These are phyloP conservation scores for Globisporangium barbulae DNA, from an alignment of 352 stramenopile genomes.

Conservation along the genomic window DNA sequence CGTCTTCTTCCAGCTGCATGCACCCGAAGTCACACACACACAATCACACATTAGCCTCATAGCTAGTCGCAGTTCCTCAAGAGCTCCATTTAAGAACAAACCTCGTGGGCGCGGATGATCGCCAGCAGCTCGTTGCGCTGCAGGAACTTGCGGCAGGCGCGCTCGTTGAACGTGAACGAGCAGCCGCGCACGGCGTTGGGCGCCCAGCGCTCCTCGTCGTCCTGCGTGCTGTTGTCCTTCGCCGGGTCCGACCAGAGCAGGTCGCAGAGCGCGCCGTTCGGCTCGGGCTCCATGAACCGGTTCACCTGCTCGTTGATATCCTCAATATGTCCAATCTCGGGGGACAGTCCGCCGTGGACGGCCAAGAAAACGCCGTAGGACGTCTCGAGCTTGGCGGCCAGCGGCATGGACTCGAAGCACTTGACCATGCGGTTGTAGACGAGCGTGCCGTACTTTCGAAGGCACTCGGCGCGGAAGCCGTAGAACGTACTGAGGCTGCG, in stretches of 20 bases:
- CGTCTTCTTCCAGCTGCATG: conserved; percentile 56
- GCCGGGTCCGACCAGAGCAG: conserved; percentile 99
- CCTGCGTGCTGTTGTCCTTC: conserved; percentile 54
- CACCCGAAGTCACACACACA: neutral
- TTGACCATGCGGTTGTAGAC: conserved; percentile 83
- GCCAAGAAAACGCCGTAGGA: conserved; percentile 57
- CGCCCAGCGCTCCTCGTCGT: conserved; percentile 43
- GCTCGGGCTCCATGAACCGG: conserved; percentile 77
- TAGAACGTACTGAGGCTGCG: conserved; percentile 99
- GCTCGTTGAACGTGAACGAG: conserved; percentile 81
- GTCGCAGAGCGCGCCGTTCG: conserved; percentile 95
- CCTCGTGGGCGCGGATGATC: conserved; percentile 77
- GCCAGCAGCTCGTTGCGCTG: conserved; percentile 59
- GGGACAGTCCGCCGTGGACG: conserved; percentile 73
- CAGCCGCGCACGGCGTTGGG: conserved; percentile 70
- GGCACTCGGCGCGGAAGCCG: conserved; percentile 99
- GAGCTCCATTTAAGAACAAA: conserved; percentile 7
- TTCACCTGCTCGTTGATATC: conserved; percentile 76
- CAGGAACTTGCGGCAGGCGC: conserved; percentile 60
- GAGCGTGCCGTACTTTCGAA: conserved; percentile 69
- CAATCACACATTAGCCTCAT: neutral
- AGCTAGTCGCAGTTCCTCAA: neutral
- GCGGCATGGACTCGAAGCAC: conserved; percentile 80
- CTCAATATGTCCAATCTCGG: conserved; percentile 61
- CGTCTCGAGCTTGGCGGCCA: conserved; percentile 64